phyloP scores from a whole-genome alignment of 176 grass and related monocot genomes.

The Ampelocalamus luodianensis region DNA sequence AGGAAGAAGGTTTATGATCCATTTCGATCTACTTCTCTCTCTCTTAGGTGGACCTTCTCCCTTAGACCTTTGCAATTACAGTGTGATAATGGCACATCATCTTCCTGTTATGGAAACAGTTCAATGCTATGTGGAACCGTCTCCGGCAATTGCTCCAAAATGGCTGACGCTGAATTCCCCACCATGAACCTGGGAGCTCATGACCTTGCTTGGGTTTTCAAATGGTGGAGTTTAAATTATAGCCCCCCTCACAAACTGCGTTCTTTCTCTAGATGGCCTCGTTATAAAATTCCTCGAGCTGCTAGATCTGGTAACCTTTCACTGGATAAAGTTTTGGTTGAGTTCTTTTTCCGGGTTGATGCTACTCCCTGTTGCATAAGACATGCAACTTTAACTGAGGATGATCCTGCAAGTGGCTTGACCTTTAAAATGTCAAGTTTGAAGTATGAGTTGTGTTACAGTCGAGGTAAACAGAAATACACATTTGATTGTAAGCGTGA shows the following conservation, averaged over 20 bases:
- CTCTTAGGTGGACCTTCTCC: slow-evolving; percentile 96
- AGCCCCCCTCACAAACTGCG: slow-evolving; percentile 91
- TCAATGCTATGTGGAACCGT: slow-evolving; percentile 50
- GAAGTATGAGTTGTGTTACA: slow-evolving; percentile 96
- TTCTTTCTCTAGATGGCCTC: slow-evolving; percentile 95
- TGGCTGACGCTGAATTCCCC: slow-evolving; percentile 64
- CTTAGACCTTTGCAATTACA: slow-evolving; percentile 67
- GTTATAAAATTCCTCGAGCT: slow-evolving; percentile 84
- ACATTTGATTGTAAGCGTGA: slow-evolving; percentile 96
- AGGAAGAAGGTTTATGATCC: slow-evolving; percentile 91
- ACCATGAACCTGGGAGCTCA: slow-evolving; percentile 97
- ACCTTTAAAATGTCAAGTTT: slow-evolving; percentile 99
- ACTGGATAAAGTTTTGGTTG: slow-evolving; percentile 97
- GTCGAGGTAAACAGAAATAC: slow-evolving; percentile 96
- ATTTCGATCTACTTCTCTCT: slow-evolving; percentile 97
- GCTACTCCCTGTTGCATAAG: slow-evolving; percentile 95
- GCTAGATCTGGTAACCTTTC: slow-evolving; percentile 96
- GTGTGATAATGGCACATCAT: slow-evolving; percentile 54
- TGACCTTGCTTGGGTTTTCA: slow-evolving; percentile 98
- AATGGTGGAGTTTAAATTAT: slow-evolving; percentile 99
- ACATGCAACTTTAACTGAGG: slow-evolving; percentile 79
- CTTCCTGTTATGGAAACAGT: slow-evolving; percentile 61
- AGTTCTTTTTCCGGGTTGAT: slow-evolving; percentile 95
- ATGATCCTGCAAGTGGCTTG: slow-evolving; percentile 92
- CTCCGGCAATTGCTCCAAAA: slow-evolving; percentile 59